Percentiles rank a stretch among this genome's conserved stretches.
These are phyloP conservation scores for Combretum micranthum DNA, from an alignment of 345 rosid genomes.

Conservation along the genomic window DNA sequence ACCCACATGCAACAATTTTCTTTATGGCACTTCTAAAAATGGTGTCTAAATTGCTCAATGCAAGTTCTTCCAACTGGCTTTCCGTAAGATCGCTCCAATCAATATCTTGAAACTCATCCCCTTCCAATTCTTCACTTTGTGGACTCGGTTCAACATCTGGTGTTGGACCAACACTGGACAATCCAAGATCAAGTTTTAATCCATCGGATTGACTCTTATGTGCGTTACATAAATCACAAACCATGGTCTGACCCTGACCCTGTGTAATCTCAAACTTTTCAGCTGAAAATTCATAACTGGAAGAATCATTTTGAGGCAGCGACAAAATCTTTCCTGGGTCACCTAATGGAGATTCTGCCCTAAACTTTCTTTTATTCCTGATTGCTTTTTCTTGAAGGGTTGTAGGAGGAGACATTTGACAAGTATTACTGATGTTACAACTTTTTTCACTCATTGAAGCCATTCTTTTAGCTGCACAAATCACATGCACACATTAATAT, in stretches of 20 bases:
- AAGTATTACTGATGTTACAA: conserved; percentile 22
- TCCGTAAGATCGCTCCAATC: conserved; percentile 86
- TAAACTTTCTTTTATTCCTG: conserved; percentile 79
- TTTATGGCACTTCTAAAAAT: conserved; percentile 61
- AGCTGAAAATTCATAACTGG: conserved; percentile 54
- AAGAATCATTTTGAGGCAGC: conserved; percentile 30
- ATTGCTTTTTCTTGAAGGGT: conserved; percentile 76
- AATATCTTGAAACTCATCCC: conserved; percentile 46
- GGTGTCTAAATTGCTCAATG: conserved; percentile 51
- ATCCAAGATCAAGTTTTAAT: conserved; percentile 59
- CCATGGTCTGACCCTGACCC: conserved; percentile 29
- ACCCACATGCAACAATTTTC: conserved; percentile 47
- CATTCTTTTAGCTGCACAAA: conserved; percentile 47
- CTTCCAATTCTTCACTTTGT: conserved; percentile 36
- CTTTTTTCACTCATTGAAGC: conserved; percentile 52
- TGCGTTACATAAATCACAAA: conserved; percentile 39
- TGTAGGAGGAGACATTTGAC: conserved; percentile 36
- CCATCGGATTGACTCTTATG: conserved; percentile 38
- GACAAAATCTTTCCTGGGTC: conserved; percentile 29
- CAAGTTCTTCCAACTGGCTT: conserved; percentile 65
- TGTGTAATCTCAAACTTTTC: conserved; percentile 46
- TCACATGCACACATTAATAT: conserved; percentile 1
- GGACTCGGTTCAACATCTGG: conserved; percentile 41
- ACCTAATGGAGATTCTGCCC: conserved; percentile 66
- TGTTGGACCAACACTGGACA: conserved; percentile 26